Evolutionary conservation across 768 basidiomycete genomes (phyloP).

Genomic region (Lanmaoa pseudosensibilis): DNA sequence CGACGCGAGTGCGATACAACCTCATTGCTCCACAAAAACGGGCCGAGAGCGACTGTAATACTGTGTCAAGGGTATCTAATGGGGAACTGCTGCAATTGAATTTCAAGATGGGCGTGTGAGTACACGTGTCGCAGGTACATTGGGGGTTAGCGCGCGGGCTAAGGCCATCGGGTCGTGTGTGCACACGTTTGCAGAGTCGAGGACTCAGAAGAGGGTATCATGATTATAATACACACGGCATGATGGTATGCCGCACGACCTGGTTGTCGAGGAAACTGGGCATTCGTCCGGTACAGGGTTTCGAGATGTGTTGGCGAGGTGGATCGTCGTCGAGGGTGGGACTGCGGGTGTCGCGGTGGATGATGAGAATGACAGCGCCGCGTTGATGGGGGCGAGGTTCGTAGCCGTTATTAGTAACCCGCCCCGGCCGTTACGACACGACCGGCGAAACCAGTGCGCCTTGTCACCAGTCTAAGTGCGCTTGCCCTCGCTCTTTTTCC

Average conservation of each 20-base stretch:
- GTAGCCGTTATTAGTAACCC: conserved; percentile 29
- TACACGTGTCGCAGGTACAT: conserved; percentile 32
- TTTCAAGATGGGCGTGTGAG: conserved; percentile 33
- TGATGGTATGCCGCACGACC: background rate
- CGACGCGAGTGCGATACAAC: conserved; percentile 3
- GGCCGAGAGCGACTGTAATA: conserved; percentile 6
- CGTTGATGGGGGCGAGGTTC: conserved; percentile 23
- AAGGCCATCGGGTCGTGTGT: conserved; percentile 2
- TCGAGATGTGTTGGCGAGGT: background rate
- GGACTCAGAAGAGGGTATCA: background rate
- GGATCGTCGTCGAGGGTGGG: conserved; percentile 10
- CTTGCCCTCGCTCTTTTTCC: conserved; percentile 13
- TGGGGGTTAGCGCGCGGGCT: conserved; percentile 31
- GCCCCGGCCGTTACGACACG: conserved; percentile 33
- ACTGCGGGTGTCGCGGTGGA: background rate
- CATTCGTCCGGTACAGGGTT: background rate
- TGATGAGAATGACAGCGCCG: conserved; percentile 19
- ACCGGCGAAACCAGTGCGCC: conserved; percentile 35
- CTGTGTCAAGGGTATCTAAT: conserved; percentile 6
- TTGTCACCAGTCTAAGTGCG: too few relatives aligned
- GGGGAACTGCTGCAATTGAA: conserved; percentile 30
- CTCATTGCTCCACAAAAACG: conserved; percentile 17
- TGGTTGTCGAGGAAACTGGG: background rate
- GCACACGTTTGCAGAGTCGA: conserved; percentile 1
- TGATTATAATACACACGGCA: background rate